Conservation (phyloP, 495 filamentous ascomycete genomes). For the Penicillium atrosanguineum region DNA sequence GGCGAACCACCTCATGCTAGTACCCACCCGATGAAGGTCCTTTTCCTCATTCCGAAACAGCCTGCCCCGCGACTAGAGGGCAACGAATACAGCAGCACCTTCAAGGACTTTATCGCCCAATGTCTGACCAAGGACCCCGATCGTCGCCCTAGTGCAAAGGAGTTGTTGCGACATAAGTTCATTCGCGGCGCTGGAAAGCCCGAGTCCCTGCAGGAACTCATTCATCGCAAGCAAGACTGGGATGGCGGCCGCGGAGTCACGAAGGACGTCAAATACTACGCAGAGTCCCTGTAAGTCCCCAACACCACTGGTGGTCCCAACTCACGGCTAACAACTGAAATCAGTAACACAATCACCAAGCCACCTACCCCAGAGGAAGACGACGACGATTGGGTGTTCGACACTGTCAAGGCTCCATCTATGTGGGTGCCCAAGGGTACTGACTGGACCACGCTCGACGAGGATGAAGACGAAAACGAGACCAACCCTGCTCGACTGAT, state of each 20-base stretch:
- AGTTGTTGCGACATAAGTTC: conserved; percentile 87
- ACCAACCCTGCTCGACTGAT: conserved; percentile 41
- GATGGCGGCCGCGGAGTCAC: conserved; percentile 62
- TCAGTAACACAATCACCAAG: conserved; percentile 60
- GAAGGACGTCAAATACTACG: conserved; percentile 74
- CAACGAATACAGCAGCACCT: conserved; percentile 76
- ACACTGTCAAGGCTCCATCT: conserved; percentile 75
- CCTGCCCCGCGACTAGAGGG: conserved; percentile 84
- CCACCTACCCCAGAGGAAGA: conserved; percentile 44
- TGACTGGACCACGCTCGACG: conserved; percentile 33
- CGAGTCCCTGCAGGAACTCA: conserved; percentile 80
- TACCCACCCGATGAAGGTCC: conserved; percentile 95
- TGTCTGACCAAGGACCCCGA: conserved; percentile 91
- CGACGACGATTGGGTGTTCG: conserved; percentile 95
- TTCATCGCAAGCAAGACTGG: conserved; percentile 78
- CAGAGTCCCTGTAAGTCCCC: conserved; percentile 69
- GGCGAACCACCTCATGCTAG: conserved; percentile 91
- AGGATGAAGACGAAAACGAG: conserved; percentile 30
- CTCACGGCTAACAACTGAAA: conserved; percentile 11
- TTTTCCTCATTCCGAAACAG: conserved; percentile 96
- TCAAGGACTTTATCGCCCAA: conserved; percentile 88
- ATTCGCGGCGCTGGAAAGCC: conserved; percentile 81
- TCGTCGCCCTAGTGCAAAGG: conserved; percentile 77
- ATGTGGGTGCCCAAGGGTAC: conserved; percentile 42
- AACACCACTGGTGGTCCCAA: background rate